Evolutionary conservation across 176 grass and related monocot genomes (phyloP), one percentile per base, ranked within the genome.

Genomic region (Bolboschoenus planiculmis): DNA sequence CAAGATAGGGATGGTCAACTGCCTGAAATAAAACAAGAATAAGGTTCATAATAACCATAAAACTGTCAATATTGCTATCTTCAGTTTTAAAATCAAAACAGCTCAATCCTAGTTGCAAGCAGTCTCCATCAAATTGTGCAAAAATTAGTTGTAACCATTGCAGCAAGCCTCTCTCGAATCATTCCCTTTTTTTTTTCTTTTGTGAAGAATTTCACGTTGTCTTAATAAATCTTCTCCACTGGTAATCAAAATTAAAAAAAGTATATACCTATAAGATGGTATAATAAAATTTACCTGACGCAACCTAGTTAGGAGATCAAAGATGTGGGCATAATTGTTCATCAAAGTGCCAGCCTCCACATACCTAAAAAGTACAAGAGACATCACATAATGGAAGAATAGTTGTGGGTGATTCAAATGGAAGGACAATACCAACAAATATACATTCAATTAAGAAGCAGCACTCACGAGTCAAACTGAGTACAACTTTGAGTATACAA

Each of bases 261-360:
- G 13, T 26, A 61, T 61, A 61, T 26, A 61, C 58, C 58, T 61
- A 61, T 21, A 9, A 31, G 54, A 29, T 2, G 47, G 74, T 65
- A 72, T 43, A 59, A 48, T 78, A 75, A 35, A 61, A 39, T 57
- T 77, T 84, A 95, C 96, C 92, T 99, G 92, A 43, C 96, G 90
- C 79, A 99, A 88, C 29, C 96, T 92, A 55, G 92, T 93, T 63
- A 99, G 95, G 20, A 98, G 96, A 85, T 99, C 96, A 80, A 99
- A 99, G 39, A 99, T 95, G 84, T 99, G 91, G 14, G 96, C 96
- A 72, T 93, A 99, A 62, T 99, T 99, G 78, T 99, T 99, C 93
- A 99, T 85, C 59, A 99, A 83, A 8, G 92, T 95, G 80, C 96
- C 92, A 88, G 96, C 91, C 15, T 29, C 75, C 11, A 94, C 92